Percentiles rank a stretch among this genome's conserved stretches.
phyloP scores from a whole-genome alignment of 495 filamentous ascomycete species.

The Lindgomyces ingoldianus region DNA sequence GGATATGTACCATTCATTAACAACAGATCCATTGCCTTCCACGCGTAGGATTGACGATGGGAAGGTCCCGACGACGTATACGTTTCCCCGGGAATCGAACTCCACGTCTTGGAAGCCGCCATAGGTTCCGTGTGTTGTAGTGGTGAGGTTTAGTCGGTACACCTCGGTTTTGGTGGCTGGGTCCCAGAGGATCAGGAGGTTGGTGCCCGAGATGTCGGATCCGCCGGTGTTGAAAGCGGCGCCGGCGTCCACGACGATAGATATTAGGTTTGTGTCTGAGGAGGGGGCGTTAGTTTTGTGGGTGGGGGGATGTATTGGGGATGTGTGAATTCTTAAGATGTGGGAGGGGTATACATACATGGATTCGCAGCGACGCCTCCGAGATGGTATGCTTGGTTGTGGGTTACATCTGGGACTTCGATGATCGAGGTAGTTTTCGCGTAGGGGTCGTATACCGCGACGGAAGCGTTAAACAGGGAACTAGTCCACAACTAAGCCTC shows the following conservation, averaged over 20 bases:
- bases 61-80: conserved; percentile 11
- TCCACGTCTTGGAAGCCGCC: conserved; percentile 20
- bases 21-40: background rate
- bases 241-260: conserved; percentile 5
- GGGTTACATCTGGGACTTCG: conserved; percentile 4
- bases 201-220: conserved; percentile 15
- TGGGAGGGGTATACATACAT: too few species aligned
- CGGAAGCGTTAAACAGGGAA: conserved; percentile 6
- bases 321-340: too few species aligned
- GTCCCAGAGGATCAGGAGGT: conserved; percentile 5
- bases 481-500: background rate
- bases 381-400: conserved; percentile 12
- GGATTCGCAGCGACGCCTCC: conserved; percentile 14
- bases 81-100: background rate
- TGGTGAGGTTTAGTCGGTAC: conserved; percentile 8
- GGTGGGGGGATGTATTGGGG: too few species aligned
- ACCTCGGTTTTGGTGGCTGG: background rate
- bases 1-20: conserved; percentile 12
- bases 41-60: background rate
- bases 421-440: background rate
- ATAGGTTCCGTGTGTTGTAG: conserved; percentile 6
- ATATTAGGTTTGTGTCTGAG: conserved; percentile 8
- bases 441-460: conserved; percentile 19
- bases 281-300: too few species aligned
- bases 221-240: conserved; percentile 13